Base-by-base conservation (phyloP, 345 rosid species). In the Linum trigynum region DNA sequence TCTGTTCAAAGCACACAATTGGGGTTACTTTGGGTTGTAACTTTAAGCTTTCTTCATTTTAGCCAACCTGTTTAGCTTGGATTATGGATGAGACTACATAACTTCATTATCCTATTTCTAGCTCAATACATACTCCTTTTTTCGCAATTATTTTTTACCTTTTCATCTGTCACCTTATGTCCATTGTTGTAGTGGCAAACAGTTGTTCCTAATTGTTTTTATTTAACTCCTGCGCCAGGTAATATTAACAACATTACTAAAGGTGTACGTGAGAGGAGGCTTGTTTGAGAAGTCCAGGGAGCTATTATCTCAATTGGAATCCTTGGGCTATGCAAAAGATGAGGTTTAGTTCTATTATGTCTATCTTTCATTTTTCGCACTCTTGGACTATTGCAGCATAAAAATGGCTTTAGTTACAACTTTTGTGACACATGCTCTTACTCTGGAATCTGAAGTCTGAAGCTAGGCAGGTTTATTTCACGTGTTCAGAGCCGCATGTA, bases 261-360 rank as follows among this genome's bases (percentile, higher is more conserved):
- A 92, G 77, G 98, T 82, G 15, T 92, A 92, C 71, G 87, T 86
- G 17, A 83, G 85, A 83, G 96, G 97, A 72, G 91, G 94, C 38
- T 70, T 88, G 76, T 90, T 90, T 84, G 98, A 88, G 11, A 86
- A 84, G 69, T 84, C 98, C 36, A 84, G 81, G 69, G 82, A 83
- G 70, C 72, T 88, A 62, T 80, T 92, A 41, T 67, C 80, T 53
- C 82, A 90, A 75, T 78, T 92, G 68, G 92, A 88, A 70, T 68
- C 80, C 69, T 66, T 80, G 76, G 94, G 89, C 77, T 80, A 77
- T 70, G 92, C 97, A 43, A 76, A 86, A 67, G 82, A 86, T 50
- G 98, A 92, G 96, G 98, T 92, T 72, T 12, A 55, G 59, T 35
- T 23, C 32, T 23, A 23, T 23, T 23, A 23, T 23, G 32, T 1